Evolutionary conservation across 352 stramenopile genomes (phyloP).

Genomic region (Globisporangium nodosum): DNA sequence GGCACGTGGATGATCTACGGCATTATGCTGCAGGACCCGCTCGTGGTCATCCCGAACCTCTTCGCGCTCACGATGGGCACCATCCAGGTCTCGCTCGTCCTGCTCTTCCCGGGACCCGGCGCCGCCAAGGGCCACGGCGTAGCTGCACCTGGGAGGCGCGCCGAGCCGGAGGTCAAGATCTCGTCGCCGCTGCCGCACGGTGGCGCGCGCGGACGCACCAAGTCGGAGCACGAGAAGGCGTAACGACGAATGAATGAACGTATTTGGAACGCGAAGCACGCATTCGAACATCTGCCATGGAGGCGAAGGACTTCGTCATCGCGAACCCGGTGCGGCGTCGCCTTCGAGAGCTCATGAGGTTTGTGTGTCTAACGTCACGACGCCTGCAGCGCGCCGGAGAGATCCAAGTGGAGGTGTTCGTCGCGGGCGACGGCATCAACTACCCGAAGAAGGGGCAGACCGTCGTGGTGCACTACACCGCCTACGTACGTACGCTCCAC

Average conservation of each 20-base stretch:
- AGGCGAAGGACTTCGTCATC: constrained; percentile 55
- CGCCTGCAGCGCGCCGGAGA: constrained; percentile 44
- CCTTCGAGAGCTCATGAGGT: not conserved
- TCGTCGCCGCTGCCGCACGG: not conserved
- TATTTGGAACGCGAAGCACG: no score
- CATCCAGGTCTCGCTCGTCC: constrained; percentile 65
- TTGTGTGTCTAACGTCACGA: not conserved
- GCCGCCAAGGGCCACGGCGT: constrained; percentile 1
- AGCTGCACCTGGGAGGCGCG: not conserved
- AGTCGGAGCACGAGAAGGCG: constrained; percentile 20
- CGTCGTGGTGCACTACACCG: constrained; percentile 86
- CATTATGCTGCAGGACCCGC: constrained; percentile 47
- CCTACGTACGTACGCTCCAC: constrained; percentile 56
- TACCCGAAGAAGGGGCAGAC: constrained; percentile 86
- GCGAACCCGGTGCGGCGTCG: constrained; percentile 31
- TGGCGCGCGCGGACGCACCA: not conserved
- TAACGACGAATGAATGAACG: constrained; percentile 2
- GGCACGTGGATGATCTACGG: constrained; percentile 67
- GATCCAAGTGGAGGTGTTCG: constrained; percentile 87
- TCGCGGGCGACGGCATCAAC: constrained; percentile 87
- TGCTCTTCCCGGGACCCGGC: constrained; percentile 32
- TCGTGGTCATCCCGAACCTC: constrained; percentile 67
- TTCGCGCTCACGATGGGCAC: constrained; percentile 65
- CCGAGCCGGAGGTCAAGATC: not conserved
- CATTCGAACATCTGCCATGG: constrained; percentile 20